phyloP scores from a whole-genome alignment of 2,329 filamentous ascomycete species.

The Rutstroemia sp. region DNA sequence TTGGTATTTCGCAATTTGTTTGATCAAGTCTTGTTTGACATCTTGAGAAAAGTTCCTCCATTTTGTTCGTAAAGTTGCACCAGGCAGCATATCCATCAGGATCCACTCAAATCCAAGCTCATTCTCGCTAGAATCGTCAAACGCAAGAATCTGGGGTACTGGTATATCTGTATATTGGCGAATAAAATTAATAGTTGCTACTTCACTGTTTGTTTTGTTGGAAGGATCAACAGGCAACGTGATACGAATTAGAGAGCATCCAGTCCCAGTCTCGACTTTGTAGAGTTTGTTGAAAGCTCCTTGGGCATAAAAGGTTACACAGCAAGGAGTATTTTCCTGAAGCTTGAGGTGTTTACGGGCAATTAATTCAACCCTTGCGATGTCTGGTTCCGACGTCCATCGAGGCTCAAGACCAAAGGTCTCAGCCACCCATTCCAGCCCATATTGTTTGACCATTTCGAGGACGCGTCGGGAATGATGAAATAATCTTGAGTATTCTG shows the following conservation, averaged over 20 bases:
- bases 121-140: conserved; percentile 29
- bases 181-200: conserved; percentile 33
- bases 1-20: conserved; percentile 28
- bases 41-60: conserved; percentile 30
- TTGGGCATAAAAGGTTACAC: conserved; percentile 21
- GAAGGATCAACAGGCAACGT: conserved; percentile 31
- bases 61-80: conserved; percentile 16
- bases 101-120: conserved; percentile 37
- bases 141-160: conserved; percentile 30
- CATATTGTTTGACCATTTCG: conserved; percentile 5
- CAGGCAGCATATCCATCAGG: conserved; percentile 29
- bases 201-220: conserved; percentile 35
- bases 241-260: conserved; percentile 30
- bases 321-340: conserved; percentile 14
- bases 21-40: conserved; percentile 29
- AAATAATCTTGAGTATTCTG: not conserved
- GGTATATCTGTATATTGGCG: conserved; percentile 28
- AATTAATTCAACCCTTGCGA: conserved; percentile 20
- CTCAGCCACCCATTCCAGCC: conserved; percentile 10
- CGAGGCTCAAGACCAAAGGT: conserved; percentile 14
- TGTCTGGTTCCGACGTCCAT: conserved; percentile 25
- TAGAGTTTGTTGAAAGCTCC: conserved; percentile 31
- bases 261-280: conserved; percentile 19
- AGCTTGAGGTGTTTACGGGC: conserved; percentile 23
- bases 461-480: not conserved